A percentile compares a stretch with the other conserved stretches of the same genome.
Conservation (phyloP, 2,329 filamentous ascomycete genomes). For the Phaeosphaeria sp. region DNA sequence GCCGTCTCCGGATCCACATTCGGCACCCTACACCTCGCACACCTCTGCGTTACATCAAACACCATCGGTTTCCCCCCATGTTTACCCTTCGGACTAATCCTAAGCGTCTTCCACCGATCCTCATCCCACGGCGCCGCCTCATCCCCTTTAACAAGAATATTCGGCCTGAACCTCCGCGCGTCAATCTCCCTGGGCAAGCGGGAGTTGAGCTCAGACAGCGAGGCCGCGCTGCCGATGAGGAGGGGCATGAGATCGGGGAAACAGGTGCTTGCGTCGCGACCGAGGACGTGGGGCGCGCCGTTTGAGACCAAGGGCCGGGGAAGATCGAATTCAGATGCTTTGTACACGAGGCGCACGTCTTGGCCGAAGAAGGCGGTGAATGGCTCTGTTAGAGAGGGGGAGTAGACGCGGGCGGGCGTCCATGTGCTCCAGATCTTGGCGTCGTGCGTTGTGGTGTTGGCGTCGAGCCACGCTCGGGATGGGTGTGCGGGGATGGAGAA, state of each 20-base stretch:
- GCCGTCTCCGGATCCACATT: conserved; percentile 71
- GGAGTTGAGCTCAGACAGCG: conserved; percentile 64
- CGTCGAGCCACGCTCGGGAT: conserved; percentile 58
- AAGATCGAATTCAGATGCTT: conserved; percentile 58
- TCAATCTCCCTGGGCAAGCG: conserved; percentile 66
- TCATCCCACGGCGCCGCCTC: conserved; percentile 64
- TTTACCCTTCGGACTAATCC: conserved; percentile 42
- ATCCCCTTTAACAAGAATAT: conserved; percentile 65
- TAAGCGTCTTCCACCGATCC: conserved; percentile 68
- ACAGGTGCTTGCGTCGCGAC: conserved; percentile 60
- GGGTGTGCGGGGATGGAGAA: conserved; percentile 65
- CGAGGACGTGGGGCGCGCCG: conserved; percentile 61
- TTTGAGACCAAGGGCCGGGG: conserved; percentile 63
- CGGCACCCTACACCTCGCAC: conserved; percentile 67
- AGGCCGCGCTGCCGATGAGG: conserved; percentile 63
- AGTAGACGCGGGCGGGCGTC: conserved; percentile 65
- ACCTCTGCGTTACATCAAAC: conserved; percentile 66
- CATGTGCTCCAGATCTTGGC: conserved; percentile 66
- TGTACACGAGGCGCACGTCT: conserved; percentile 66
- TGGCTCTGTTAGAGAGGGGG: conserved; percentile 56
- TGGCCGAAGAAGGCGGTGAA: conserved; percentile 65
- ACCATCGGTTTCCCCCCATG: conserved; percentile 42
- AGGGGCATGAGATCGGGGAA: conserved; percentile 68
- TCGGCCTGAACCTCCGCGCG: conserved; percentile 64
- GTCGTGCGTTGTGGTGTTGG: conserved; percentile 57